phyloP scores from a whole-genome alignment of 768 basidiomycete species.

The Boletus sp. region DNA sequence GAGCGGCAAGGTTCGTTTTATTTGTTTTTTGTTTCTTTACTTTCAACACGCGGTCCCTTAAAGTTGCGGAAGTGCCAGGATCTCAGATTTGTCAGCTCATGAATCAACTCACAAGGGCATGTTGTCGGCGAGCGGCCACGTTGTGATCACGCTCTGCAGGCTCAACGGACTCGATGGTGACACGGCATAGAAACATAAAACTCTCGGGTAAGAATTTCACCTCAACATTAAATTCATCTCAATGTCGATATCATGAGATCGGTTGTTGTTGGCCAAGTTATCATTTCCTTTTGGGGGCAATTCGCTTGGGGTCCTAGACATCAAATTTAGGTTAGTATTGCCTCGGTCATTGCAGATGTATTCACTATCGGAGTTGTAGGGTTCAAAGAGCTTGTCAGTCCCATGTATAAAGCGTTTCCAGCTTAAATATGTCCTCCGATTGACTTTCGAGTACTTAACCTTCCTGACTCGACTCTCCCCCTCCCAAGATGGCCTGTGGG shows the following conservation, averaged over 20 bases:
- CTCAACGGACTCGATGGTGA: conserved; percentile 28
- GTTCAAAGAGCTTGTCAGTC: conserved; percentile 24
- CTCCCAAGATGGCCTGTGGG: conserved; percentile 21
- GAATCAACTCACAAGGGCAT: conserved; percentile 29
- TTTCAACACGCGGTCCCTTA: conserved; percentile 27
- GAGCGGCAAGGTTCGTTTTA: conserved; percentile 18
- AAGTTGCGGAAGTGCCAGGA: conserved; percentile 19
- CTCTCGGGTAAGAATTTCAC: conserved; percentile 28
- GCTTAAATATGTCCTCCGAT: conserved; percentile 26
- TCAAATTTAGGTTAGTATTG: conserved; percentile 33
- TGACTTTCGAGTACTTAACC: conserved; percentile 21
- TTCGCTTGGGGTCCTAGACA: conserved; percentile 19
- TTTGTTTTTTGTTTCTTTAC: conserved; percentile 8
- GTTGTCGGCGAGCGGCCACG: conserved; percentile 25
- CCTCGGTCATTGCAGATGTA: conserved; percentile 31
- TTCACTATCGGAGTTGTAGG: conserved; percentile 33
- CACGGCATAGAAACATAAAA: conserved; percentile 24
- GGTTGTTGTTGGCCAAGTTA: conserved; percentile 20
- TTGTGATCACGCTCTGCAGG: conserved; percentile 26
- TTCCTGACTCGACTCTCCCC: conserved; percentile 7
- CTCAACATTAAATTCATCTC: conserved; percentile 27
- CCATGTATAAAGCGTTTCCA: conserved; percentile 33
- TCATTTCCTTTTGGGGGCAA: conserved; percentile 27
- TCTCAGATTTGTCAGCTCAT: conserved; percentile 30
- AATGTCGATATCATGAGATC: conserved; percentile 27